Conservation (phyloP, 164 flowering plant genomes). For the Macadamia tetraphylla region DNA sequence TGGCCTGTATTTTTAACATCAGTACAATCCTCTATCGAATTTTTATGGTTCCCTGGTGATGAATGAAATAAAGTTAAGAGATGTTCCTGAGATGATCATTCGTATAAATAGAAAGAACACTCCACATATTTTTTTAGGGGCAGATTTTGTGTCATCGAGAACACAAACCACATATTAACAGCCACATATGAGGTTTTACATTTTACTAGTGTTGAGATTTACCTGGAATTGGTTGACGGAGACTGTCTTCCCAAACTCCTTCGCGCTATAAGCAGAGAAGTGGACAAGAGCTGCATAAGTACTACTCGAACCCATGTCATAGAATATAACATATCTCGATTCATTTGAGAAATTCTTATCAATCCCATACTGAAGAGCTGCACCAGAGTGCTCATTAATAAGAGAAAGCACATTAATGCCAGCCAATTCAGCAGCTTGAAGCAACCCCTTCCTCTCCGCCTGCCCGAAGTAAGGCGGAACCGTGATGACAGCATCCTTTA, state of each 20-base stretch:
- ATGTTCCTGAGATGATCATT: too few relatives aligned
- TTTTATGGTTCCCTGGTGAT: too few relatives aligned
- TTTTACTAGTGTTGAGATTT: neutral
- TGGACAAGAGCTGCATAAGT: constrained; percentile 95
- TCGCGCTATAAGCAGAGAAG: constrained; percentile 74
- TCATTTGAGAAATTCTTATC: constrained; percentile 92
- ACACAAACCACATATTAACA: neutral
- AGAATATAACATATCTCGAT: constrained; percentile 79
- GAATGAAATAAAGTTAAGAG: too few relatives aligned
- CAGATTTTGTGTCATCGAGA: neutral
- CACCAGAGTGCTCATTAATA: constrained; percentile 89
- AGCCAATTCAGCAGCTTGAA: constrained; percentile 78
- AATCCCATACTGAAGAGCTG: constrained; percentile 96
- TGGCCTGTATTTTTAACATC: too few relatives aligned
- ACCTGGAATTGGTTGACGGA: constrained; percentile 95
- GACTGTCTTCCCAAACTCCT: constrained; percentile 83
- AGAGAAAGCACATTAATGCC: constrained; percentile 81
- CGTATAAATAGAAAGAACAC: too few relatives aligned
- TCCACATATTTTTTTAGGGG: neutral
- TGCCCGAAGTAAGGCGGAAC: constrained; percentile 96
- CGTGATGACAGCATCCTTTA: constrained; percentile 69
- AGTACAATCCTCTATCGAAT: too few relatives aligned
- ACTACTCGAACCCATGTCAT: constrained; percentile 82
- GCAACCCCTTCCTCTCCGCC: constrained; percentile 71
- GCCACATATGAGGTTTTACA: neutral